Base-by-base conservation (phyloP, 1,139 yeast genomes). In the Nakaseomyces sp. region DNA sequence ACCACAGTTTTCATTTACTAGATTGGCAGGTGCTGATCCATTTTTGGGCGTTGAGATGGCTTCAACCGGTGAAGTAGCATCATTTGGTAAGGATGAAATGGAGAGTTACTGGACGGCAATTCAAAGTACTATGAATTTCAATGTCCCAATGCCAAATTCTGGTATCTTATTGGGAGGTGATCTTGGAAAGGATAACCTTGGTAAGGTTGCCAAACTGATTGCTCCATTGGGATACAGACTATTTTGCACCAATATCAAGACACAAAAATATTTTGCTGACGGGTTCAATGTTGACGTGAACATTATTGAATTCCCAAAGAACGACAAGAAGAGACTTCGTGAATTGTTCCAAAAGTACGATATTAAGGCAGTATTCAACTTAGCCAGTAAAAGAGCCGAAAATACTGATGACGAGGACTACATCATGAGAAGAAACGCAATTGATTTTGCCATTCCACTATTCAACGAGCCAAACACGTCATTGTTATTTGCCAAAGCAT, bases 21-120 rank as follows among this genome's bases (percentile, higher is more conserved):
- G 98, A 71, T 76, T 91, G 59, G 96, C 97, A 12, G 98, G 98
- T 53, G 98, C 98, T 40, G 98, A 91, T 66, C 98, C 98, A 52
- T 88, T 85, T 75, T 75, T 91, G 62, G 98, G 98, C 49, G 98
- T 91, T 54, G 98, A 91, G 71, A 91, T 91, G 98, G 84, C 97
- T 5, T 89, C 97, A 12, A 91, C 98, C 42, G 98, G 98, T 65
- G 98, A 91, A 71, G 83, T 91, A 61, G 98, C 98, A 22, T 85
- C 96, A 65, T 91, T 91, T 63, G 98, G 98, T 58, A 73, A 72
- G 52, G 82, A 87, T 65, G 68, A 82, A 52, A 63, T 76, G 50
- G 98, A 91, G 67, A 96, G 97, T 32, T 91, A 91, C 73, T 91
- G 97, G 97, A 83, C 96, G 31, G 83, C 97, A 12, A 79, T 91